phyloP scores from a whole-genome alignment of 73 alveolate species.

The Blepharisma japonicum region DNA sequence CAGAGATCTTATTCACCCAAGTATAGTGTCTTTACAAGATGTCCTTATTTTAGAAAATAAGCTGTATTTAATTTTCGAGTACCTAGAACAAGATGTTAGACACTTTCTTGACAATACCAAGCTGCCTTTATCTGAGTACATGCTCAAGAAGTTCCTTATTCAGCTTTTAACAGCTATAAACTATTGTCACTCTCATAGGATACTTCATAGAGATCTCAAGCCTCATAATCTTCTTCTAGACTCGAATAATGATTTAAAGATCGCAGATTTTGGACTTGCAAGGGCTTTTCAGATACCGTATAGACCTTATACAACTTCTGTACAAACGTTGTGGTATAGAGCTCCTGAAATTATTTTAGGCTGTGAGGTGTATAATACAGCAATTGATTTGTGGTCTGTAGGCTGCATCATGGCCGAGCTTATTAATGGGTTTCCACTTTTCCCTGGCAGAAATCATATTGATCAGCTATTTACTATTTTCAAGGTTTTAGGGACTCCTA shows the following conservation, averaged over 20 bases:
- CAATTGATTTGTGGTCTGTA: constrained; percentile 64
- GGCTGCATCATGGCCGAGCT: constrained; percentile 66
- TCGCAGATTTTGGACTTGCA: constrained; percentile 59
- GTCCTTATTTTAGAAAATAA: constrained; percentile 46
- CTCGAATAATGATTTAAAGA: constrained; percentile 43
- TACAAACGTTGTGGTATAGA: constrained; percentile 51
- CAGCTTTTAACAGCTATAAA: constrained; percentile 59
- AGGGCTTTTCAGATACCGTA: constrained; percentile 33
- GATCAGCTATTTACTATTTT: constrained; percentile 42
- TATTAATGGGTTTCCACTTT: constrained; percentile 38
- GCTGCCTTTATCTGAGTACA: background rate
- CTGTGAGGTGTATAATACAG: constrained; percentile 49
- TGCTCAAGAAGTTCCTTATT: constrained; percentile 49
- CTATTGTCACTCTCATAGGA: constrained; percentile 55
- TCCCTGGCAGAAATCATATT: constrained; percentile 36
- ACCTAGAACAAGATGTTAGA: background rate
- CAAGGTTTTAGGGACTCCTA: constrained; percentile 69
- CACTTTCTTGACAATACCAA: no score
- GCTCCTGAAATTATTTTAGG: constrained; percentile 56
- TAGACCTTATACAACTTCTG: constrained; percentile 38
- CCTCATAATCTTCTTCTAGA: constrained; percentile 70
- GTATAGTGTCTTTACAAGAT: constrained; percentile 52
- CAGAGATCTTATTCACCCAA: constrained; percentile 58
- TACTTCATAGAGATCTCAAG: constrained; percentile 69
- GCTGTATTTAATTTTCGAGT: constrained; percentile 57